Evolutionary conservation across 2,329 filamentous ascomycete genomes (phyloP).

Genomic region (Alternaria consortialis): DNA sequence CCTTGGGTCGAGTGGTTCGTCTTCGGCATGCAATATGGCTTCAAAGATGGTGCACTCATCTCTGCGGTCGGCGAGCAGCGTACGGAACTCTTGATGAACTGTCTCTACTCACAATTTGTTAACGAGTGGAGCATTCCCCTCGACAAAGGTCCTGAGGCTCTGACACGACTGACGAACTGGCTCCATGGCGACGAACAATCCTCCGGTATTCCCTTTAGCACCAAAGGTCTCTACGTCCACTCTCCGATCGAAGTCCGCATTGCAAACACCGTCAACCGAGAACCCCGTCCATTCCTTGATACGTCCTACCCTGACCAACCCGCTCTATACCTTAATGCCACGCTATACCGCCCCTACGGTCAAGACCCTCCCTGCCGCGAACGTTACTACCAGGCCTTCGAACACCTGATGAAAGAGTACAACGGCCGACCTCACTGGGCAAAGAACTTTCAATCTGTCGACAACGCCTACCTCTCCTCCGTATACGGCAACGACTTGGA

Average conservation of each 20-base stretch:
- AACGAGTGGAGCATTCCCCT: constrained; percentile 98
- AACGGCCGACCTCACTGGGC: constrained; percentile 89
- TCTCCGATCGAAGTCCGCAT: constrained; percentile 93
- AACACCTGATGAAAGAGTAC: constrained; percentile 87
- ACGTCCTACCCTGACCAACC: constrained; percentile 73
- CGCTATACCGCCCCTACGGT: constrained; percentile 83
- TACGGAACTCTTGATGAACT: constrained; percentile 91
- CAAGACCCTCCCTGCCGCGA: constrained; percentile 77
- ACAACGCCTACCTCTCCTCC: constrained; percentile 66
- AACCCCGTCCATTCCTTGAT: constrained; percentile 73
- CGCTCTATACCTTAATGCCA: constrained; percentile 89
- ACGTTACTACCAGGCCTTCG: constrained; percentile 88
- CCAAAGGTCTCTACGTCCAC: constrained; percentile 82
- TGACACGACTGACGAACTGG: constrained; percentile 85
- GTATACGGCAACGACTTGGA: constrained; percentile 75
- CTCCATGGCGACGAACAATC: constrained; percentile 76
- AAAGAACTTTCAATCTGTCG: constrained; percentile 78
- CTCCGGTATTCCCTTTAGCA: constrained; percentile 80
- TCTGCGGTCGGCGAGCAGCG: constrained; percentile 82
- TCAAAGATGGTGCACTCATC: constrained; percentile 72
- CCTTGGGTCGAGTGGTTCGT: constrained; percentile 96
- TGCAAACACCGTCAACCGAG: constrained; percentile 68
- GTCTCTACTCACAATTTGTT: constrained; percentile 96
- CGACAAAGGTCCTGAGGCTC: constrained; percentile 83
- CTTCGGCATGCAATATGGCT: constrained; percentile 97